These are phyloP conservation scores for Amanita molliuscula DNA, from an alignment of 768 basidiomycete genomes.

Conservation along the genomic window DNA sequence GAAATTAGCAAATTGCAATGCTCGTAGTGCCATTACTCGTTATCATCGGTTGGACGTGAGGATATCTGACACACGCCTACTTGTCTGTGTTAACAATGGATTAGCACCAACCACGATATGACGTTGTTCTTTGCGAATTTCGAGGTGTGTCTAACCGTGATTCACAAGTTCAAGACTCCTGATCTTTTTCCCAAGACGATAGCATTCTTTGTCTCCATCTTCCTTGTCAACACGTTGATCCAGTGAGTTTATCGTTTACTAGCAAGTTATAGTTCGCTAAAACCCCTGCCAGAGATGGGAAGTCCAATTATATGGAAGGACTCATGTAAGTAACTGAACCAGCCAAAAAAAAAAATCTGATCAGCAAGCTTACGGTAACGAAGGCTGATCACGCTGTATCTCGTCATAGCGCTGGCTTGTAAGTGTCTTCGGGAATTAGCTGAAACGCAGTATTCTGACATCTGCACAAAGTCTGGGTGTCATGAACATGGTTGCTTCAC, in stretches of 20 bases:
- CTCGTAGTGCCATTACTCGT: constrained; percentile 85
- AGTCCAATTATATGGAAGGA: constrained; percentile 90
- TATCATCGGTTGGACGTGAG: constrained; percentile 80
- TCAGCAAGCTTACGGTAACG: neutral
- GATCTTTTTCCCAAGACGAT: constrained; percentile 49
- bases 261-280: constrained; percentile 1
- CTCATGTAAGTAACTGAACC: constrained; percentile 35
- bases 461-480: constrained; percentile 15
- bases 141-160: constrained; percentile 37
- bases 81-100: neutral
- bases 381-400: constrained; percentile 55
- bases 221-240: constrained; percentile 79
- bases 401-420: constrained; percentile 78
- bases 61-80: constrained; percentile 12
- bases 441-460: neutral
- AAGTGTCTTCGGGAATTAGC: constrained; percentile 17
- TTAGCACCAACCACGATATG: constrained; percentile 55
- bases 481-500: constrained; percentile 9
- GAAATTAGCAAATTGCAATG: constrained; percentile 65
- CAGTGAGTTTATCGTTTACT: constrained; percentile 31
- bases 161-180: neutral
- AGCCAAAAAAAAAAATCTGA: neutral
- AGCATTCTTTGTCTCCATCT: constrained; percentile 74
- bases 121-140: constrained; percentile 83
- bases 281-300: constrained; percentile 47